Conservation (phyloP, 192 early-diverging fungal genomes). For the Geranomyces variabilis region DNA sequence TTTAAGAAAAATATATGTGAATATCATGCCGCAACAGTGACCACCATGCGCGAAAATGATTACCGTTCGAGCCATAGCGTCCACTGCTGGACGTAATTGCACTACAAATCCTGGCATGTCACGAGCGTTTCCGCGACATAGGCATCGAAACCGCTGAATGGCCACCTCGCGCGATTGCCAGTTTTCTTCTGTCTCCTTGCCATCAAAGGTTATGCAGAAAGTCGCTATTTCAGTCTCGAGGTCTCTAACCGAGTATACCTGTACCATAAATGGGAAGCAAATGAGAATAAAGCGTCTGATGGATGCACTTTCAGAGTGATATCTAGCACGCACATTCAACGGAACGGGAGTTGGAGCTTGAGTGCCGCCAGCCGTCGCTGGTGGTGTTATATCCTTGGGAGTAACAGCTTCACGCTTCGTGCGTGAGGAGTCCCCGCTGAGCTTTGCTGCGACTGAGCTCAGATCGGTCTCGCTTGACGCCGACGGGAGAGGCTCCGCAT, state of each 20-base stretch:
- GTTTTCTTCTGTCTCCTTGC: conserved; percentile 47
- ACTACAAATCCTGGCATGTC: not conserved
- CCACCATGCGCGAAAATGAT: not conserved
- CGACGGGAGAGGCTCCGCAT: too few relatives aligned
- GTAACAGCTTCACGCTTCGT: not conserved
- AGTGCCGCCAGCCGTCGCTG: conserved; percentile 9
- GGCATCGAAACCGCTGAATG: conserved; percentile 30
- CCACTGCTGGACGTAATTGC: conserved; percentile 6
- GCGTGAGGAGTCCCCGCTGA: not conserved
- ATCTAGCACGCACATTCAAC: conserved; percentile 13
- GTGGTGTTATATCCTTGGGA: not conserved
- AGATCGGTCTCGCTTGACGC: not conserved
- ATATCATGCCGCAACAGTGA: not conserved
- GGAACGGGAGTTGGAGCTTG: conserved; percentile 13
- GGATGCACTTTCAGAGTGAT: not conserved
- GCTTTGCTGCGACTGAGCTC: not conserved
- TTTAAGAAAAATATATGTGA: not conserved
- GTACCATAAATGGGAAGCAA: not conserved
- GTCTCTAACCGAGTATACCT: conserved; percentile 6
- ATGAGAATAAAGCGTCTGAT: not conserved
- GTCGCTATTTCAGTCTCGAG: conserved; percentile 12
- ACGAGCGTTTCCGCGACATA: conserved; percentile 25
- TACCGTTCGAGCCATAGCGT: conserved; percentile 31
- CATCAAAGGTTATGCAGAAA: conserved; percentile 25
- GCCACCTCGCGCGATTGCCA: conserved; percentile 40